A percentile compares a stretch with the other conserved stretches of the same genome.
phyloP scores from a whole-genome alignment of 75 land plant genomes.

The Sequoia sempervirens region DNA sequence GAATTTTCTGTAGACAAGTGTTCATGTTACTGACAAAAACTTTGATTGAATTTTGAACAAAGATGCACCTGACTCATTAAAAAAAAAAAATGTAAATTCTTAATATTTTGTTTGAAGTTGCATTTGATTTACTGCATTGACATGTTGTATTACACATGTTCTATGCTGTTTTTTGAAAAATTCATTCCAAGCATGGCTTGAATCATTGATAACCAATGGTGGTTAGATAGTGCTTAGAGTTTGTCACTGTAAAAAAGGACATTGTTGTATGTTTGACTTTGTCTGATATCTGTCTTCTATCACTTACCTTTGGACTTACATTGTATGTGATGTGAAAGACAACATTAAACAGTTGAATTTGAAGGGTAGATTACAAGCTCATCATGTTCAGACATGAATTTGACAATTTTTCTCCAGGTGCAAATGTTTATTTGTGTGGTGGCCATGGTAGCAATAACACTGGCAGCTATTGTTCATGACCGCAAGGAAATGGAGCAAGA shows the following conservation, averaged over 20 bases:
- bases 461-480: conserved; percentile 51
- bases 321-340: background rate
- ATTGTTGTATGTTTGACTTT: background rate
- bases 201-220: background rate
- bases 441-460: conserved; percentile 47
- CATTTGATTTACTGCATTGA: background rate
- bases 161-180: background rate
- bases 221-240: background rate
- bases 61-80: background rate
- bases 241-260: background rate
- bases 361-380: background rate
- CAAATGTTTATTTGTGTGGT: conserved; percentile 47
- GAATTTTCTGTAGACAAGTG: background rate
- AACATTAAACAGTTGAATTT: background rate
- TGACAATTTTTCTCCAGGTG: conserved; percentile 18
- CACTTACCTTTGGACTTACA: background rate
- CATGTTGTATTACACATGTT: background rate
- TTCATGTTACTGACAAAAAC: background rate
- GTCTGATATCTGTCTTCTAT: background rate
- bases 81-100: background rate
- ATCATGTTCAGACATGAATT: background rate
- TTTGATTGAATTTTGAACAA: background rate
- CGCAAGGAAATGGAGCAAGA: conserved; percentile 42
- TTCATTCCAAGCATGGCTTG: background rate
- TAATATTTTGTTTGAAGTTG: background rate